phyloP scores from a whole-genome alignment of 2,329 filamentous ascomycete genomes.

The Ceratocystis harringtonii region DNA sequence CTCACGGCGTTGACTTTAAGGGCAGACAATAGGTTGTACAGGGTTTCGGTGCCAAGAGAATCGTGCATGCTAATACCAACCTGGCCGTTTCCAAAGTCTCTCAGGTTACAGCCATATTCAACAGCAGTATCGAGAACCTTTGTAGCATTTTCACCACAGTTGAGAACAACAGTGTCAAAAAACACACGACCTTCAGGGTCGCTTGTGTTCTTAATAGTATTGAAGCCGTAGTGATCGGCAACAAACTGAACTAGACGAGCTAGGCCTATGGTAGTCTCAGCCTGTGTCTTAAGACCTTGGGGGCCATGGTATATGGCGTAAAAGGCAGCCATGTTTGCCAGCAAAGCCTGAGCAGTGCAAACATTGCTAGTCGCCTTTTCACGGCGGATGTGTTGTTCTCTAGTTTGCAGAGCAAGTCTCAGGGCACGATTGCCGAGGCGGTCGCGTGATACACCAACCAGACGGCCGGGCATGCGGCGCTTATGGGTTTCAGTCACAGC shows the following conservation, averaged over 20 bases:
- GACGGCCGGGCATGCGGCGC: slow-evolving; percentile 79
- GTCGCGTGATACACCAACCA: slow-evolving; percentile 87
- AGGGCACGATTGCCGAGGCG: slow-evolving; percentile 68
- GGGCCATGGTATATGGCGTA: slow-evolving; percentile 93
- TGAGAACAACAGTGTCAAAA: slow-evolving; percentile 70
- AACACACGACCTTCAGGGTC: slow-evolving; percentile 41
- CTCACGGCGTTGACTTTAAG: slow-evolving; percentile 20
- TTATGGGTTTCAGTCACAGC: slow-evolving; percentile 83
- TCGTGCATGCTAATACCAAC: slow-evolving; percentile 25
- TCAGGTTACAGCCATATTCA: slow-evolving; percentile 20
- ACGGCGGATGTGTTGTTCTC: slow-evolving; percentile 89
- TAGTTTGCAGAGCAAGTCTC: slow-evolving; percentile 73
- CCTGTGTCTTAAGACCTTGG: slow-evolving; percentile 65
- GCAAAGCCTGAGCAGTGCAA: slow-evolving; percentile 82
- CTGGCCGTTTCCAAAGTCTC: slow-evolving; percentile 23
- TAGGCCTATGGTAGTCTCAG: slow-evolving; percentile 58
- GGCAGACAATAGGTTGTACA: slow-evolving; percentile 32
- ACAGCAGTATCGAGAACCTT: slow-evolving; percentile 14
- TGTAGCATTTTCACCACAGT: slow-evolving; percentile 34
- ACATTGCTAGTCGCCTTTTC: slow-evolving; percentile 98
- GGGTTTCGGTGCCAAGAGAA: slow-evolving; percentile 26
- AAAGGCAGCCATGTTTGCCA: slow-evolving; percentile 92
- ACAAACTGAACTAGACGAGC: slow-evolving; percentile 54
- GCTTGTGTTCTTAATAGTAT: slow-evolving; percentile 44
- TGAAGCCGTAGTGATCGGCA: slow-evolving; percentile 46